These are phyloP conservation scores for Coniferiporia weirii DNA, from an alignment of 1,284 basidiomycete genomes.

Conservation along the genomic window DNA sequence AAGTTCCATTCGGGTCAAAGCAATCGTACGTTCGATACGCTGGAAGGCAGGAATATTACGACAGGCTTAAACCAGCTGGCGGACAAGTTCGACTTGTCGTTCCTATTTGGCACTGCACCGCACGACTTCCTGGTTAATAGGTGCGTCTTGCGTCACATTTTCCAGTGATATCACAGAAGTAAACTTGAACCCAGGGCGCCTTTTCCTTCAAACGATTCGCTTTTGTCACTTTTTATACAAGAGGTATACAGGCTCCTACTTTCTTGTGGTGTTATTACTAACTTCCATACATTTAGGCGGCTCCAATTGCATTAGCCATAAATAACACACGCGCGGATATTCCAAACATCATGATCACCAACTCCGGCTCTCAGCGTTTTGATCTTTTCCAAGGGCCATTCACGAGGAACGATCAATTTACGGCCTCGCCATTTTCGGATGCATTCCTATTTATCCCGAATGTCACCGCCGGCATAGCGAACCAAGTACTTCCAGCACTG, in stretches of 20 bases:
- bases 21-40: constrained; percentile 52
- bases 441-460: constrained; percentile 56
- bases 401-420: constrained; percentile 75
- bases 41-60: constrained; percentile 47
- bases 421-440: constrained; percentile 60
- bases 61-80: constrained; percentile 49
- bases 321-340: constrained; percentile 56
- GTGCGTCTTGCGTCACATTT: constrained; percentile 30
- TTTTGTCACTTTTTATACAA: constrained; percentile 56
- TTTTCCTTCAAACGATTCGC: constrained; percentile 60
- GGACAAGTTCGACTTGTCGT: constrained; percentile 46
- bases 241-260: constrained; percentile 36
- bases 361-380: constrained; percentile 73
- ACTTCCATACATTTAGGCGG: constrained; percentile 33
- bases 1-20: constrained; percentile 52
- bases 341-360: constrained; percentile 67
- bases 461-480: constrained; percentile 44
- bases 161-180: background rate
- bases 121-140: constrained; percentile 63
- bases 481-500: constrained; percentile 46
- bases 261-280: background rate
- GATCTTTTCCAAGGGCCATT: constrained; percentile 66
- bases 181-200: constrained; percentile 38
- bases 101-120: constrained; percentile 64
- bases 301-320: constrained; percentile 48